Evolutionary conservation across 352 stramenopile genomes (phyloP), one percentile per base, ranked within the genome.

Genomic region (Globisporangium takayamanum): DNA sequence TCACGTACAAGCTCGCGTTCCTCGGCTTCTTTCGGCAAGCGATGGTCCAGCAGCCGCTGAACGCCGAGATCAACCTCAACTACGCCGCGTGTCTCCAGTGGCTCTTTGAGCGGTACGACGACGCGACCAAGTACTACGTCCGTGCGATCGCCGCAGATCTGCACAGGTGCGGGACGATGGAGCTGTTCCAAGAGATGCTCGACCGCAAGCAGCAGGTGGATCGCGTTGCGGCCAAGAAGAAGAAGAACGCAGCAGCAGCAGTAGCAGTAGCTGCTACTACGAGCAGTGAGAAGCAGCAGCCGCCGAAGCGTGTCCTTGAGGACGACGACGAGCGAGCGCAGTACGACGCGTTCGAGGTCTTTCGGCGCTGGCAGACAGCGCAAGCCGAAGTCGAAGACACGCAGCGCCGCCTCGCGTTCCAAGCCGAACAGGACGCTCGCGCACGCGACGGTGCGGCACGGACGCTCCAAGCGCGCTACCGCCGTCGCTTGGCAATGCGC

Each of bases 121-220:
- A 80, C 16, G 76, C 81, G 4, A 74, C 68, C 14, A 65, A 60
- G 50, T 82, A 88, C 62, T 95, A 92, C 58, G 46, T 95, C 30
- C 68, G 69, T 0, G 84, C 85, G 1, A 66, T 92, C n/a, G 73
- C 80, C 0, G 64, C 80, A 0, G 69, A 90, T 37, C 81, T 81
- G 14, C 75, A 87, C 59, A 85, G 84, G 26, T 68, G 76, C 54
- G 76, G 70, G 2, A 67, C 67, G 1, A 80, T 92, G 70, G 70
- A 85, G 39, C 68, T 90, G 7, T 92, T 95, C 52, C 82, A 95
- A 53, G 78, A 79, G 16, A 85, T 92, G 80, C 60, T 95, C 5
- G 68, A 80, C 26, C 72, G 76, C 7, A 72, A 79, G 47, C 74
- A 0, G 22, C 22, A 22, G 22, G 22, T 22, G 22, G 22, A 22